A percentile compares a stretch with the other conserved stretches of the same genome.
phyloP scores from a whole-genome alignment of 495 filamentous ascomycete species.

The Endocarpon pusillum region DNA sequence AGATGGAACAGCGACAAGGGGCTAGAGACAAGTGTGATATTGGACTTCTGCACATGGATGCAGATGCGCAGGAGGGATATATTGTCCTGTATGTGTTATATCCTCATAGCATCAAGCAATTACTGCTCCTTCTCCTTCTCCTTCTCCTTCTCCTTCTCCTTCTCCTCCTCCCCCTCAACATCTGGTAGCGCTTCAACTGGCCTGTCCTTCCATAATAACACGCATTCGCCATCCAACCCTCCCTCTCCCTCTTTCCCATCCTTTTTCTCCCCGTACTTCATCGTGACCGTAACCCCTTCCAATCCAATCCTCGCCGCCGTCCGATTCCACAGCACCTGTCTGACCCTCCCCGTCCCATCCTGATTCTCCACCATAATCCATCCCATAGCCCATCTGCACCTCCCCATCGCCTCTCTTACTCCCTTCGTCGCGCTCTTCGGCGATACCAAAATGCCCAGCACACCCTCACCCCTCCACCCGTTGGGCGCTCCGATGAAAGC shows the following conservation, averaged over 20 bases:
- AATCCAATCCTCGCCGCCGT: constrained; percentile 45
- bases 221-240: too few species aligned
- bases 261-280: constrained; percentile 23
- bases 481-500: constrained; percentile 51
- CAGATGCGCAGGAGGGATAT: too few species aligned
- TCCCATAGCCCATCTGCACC: constrained; percentile 48
- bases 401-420: constrained; percentile 45
- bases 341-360: constrained; percentile 29
- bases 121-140: too few species aligned
- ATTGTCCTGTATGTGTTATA: too few species aligned
- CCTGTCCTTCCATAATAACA: background rate
- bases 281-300: constrained; percentile 42
- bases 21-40: too few species aligned
- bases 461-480: constrained; percentile 42
- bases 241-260: background rate
- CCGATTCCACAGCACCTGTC: constrained; percentile 56
- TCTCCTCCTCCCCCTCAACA: too few species aligned
- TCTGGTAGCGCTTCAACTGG: too few species aligned
- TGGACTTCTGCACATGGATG: too few species aligned
- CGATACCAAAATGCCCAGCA: constrained; percentile 47
- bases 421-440: constrained; percentile 37
- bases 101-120: too few species aligned
- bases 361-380: constrained; percentile 30
- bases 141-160: too few species aligned
- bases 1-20: too few species aligned